A percentile compares a stretch with the other conserved stretches of the same genome.
Evolutionary conservation across 805 yeast genomes (phyloP).

Genomic region (Groenewaldozyma tartarivorans): DNA sequence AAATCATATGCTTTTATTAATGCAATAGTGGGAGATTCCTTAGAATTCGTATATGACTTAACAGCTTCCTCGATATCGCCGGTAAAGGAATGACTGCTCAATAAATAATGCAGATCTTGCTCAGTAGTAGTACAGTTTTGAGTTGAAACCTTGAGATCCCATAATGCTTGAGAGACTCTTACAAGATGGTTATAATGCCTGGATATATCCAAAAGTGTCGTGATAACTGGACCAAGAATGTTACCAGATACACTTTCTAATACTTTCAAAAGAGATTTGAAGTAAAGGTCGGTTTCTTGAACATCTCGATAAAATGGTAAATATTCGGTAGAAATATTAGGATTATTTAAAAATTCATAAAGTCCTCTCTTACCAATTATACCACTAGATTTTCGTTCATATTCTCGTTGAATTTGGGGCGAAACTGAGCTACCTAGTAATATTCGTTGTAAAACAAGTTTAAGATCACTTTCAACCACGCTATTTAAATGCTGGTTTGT

Average conservation of each 20-base stretch:
- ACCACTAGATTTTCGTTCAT: no score
- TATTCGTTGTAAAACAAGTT: background rate
- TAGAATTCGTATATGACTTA: background rate
- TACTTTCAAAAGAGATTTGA: slow-evolving; percentile 15
- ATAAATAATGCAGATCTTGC: background rate
- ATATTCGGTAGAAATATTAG: slow-evolving; percentile 13
- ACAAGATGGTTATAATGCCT: background rate
- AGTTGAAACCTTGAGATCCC: background rate
- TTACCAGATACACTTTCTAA: no score
- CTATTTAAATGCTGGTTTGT: no score
- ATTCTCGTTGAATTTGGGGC: background rate
- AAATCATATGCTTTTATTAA: background rate
- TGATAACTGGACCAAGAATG: no score
- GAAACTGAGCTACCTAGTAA: background rate
- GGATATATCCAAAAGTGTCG: background rate
- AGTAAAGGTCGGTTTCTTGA: slow-evolving; percentile 37
- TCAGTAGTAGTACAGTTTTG: background rate
- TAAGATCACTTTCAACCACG: no score
- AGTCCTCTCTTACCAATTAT: no score
- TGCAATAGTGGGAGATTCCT: background rate
- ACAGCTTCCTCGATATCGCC: background rate
- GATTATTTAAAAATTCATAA: background rate
- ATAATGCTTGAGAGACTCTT: background rate
- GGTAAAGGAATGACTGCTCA: background rate
- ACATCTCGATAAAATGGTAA: slow-evolving; percentile 36